Conservation (phyloP, 139 green algal genomes). For the Monoraphidium neglectum region DNA sequence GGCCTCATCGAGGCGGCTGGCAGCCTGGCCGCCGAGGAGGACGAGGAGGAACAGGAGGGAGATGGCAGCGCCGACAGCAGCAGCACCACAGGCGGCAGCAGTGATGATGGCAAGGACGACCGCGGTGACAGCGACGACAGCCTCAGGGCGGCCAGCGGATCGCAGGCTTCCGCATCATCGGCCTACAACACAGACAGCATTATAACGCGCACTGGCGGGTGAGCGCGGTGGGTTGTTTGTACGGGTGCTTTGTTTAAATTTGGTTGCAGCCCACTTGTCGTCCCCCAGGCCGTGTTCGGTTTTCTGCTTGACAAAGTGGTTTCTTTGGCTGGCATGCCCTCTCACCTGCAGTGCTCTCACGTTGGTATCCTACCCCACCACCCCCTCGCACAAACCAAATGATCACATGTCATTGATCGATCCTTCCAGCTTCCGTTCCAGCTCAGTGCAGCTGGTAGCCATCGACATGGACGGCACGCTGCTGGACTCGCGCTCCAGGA, state of each 20-base stretch:
- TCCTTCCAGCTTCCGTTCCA: neutral
- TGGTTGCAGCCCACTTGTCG: no score
- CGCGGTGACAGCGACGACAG: constrained; percentile 12
- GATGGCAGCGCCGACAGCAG: neutral
- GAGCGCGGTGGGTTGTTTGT: no score
- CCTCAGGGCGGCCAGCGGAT: neutral
- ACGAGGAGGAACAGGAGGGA: neutral
- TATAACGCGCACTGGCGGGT: neutral
- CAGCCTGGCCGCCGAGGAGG: neutral
- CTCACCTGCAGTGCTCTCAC: no score
- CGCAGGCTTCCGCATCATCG: no score
- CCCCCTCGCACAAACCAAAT: no score
- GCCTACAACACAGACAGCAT: neutral
- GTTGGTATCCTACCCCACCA: no score
- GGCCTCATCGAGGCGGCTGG: constrained; percentile 68
- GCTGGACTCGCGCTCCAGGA: constrained; percentile 63
- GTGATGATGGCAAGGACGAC: constrained; percentile 8
- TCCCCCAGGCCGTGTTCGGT: no score
- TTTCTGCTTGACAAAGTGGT: no score
- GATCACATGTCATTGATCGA: no score
- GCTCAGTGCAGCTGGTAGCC: constrained; percentile 54
- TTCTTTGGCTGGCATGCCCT: no score
- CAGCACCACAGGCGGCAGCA: constrained; percentile 15
- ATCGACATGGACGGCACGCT: constrained; percentile 88
- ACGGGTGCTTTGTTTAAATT: no score